Evolutionary conservation across 495 filamentous ascomycete genomes (phyloP), one percentile per base, ranked within the genome.

Genomic region (Podospora pseudoanserina): DNA sequence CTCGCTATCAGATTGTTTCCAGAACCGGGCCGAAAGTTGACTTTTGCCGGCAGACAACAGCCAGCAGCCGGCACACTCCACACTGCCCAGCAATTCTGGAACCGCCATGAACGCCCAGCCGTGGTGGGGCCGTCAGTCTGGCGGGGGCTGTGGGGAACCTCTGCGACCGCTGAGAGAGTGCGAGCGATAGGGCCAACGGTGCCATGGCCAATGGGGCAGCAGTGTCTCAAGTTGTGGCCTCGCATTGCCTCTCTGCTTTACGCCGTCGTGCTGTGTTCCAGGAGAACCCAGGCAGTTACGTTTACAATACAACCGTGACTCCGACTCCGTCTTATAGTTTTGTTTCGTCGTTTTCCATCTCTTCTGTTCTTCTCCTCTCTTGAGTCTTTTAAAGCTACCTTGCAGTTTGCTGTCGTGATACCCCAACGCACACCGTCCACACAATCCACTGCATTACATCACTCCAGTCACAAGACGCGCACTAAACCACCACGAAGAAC

Each of bases 141-240:
- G 64, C 57, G 59, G 64, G 39, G 0, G 39, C 39, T 49, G 39
- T 49, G 39, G 64, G 26, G 58, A 59, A 7, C 34, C 26, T 34
- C 55, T 62, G 23, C 18, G 19, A 30, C 30, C 19, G 60, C 27
- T 27, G 23, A 32, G 5, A 62, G 4, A 60, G 23, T 61, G 59
- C 23, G 19, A 32, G 16, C 27, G 32, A 23, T 34, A 66, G 28
- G 63, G 63, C 58, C 64, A 66, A 69, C 58, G 15, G 30, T 27
- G 15, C 28, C 30, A 20, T 26, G 60, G 39, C 68, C 68, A 66
- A 70, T 66, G 20, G 56, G 19, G 39, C 26, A 65, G 55, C 23
- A 54, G 27, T 27, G 60, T 70, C 64, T 63, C 61, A 63, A n/a
- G 59, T 61, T 61, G 59, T 61, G 23, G 39, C 57, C 67, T 62